These are phyloP conservation scores for Ramichloridium luteum DNA, from an alignment of 2,329 filamentous ascomycete species.

Conservation along the genomic window DNA sequence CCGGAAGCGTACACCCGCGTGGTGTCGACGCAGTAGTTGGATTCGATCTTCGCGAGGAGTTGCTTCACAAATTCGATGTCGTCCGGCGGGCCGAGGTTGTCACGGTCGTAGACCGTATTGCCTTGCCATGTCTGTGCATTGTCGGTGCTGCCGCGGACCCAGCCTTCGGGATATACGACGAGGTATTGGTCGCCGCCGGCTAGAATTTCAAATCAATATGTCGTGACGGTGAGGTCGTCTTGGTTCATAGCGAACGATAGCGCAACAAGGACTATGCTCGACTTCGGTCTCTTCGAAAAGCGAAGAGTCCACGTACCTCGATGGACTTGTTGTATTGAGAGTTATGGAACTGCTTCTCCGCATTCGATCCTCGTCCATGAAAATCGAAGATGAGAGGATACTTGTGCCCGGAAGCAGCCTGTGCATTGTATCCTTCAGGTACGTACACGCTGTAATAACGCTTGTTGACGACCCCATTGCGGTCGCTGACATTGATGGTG, in stretches of 20 bases:
- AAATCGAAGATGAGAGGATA: slow-evolving; percentile 36
- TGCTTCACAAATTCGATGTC: slow-evolving; percentile 36
- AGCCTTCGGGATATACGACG: slow-evolving; percentile 36
- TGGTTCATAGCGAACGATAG: no score
- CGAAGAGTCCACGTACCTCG: no score
- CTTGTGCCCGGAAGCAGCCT: slow-evolving; percentile 3
- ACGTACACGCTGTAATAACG: slow-evolving; percentile 18
- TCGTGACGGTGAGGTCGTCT: no score
- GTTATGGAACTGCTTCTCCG: slow-evolving; percentile 29
- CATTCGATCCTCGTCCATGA: slow-evolving; percentile 31
- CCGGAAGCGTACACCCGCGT: slow-evolving; percentile 35
- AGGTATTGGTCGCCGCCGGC: slow-evolving; percentile 34
- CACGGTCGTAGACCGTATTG: slow-evolving; percentile 26
- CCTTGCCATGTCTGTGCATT: slow-evolving; percentile 30
- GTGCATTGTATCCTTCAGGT: slow-evolving; percentile 14
- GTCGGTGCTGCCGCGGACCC: no score
- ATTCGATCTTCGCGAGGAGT: slow-evolving; percentile 29
- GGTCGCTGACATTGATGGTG: slow-evolving; percentile 9
- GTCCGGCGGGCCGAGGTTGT: slow-evolving; percentile 24
- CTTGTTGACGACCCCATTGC: slow-evolving; percentile 9
- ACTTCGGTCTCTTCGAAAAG: no score
- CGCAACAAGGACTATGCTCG: no score
- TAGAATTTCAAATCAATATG: no score
- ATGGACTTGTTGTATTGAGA: slow-evolving; percentile 35
- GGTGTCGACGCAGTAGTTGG: slow-evolving; percentile 35